Evolutionary conservation across 2,329 filamentous ascomycete genomes (phyloP).

Genomic region (Neopestalotiopsis clavispora): DNA sequence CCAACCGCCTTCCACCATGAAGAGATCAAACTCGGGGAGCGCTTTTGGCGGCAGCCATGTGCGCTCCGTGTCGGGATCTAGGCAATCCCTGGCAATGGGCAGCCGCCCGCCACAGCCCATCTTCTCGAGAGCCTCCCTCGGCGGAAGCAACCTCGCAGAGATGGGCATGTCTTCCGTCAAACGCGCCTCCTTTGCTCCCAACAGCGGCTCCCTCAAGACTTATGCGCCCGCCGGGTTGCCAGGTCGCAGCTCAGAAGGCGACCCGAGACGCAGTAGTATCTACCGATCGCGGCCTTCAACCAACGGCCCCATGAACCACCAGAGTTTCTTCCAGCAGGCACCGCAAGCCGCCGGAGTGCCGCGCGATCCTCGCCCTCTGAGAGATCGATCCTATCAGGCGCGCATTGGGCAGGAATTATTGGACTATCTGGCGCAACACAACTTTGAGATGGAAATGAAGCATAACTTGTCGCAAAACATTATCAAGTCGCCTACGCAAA

Average conservation of each 20-base stretch:
- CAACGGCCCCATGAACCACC: constrained; percentile 71
- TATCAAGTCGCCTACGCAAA: constrained; percentile 92
- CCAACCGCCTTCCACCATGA: constrained; percentile 90
- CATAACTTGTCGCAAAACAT: constrained; percentile 89
- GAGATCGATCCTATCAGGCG: constrained; percentile 78
- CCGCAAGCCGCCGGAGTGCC: constrained; percentile 82
- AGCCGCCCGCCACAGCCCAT: constrained; percentile 83
- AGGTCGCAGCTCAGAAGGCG: constrained; percentile 54
- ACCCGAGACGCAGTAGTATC: constrained; percentile 78
- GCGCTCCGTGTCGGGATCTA: constrained; percentile 81
- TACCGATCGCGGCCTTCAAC: constrained; percentile 73
- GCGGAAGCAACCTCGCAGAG: constrained; percentile 74
- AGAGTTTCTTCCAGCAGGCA: constrained; percentile 93
- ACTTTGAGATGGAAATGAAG: constrained; percentile 98
- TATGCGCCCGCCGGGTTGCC: constrained; percentile 62
- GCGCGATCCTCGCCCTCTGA: constrained; percentile 83
- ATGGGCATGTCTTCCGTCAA: constrained; percentile 83
- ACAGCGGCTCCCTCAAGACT: constrained; percentile 68
- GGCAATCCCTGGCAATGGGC: constrained; percentile 83
- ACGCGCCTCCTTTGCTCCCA: constrained; percentile 70
- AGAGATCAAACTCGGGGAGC: constrained; percentile 82
- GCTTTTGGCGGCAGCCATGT: constrained; percentile 74
- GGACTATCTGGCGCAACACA: constrained; percentile 90
- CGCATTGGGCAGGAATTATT: constrained; percentile 87
- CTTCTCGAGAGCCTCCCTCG: constrained; percentile 85